Conservation (phyloP, 306 rosid genomes). For the Prunus kanzakura region DNA sequence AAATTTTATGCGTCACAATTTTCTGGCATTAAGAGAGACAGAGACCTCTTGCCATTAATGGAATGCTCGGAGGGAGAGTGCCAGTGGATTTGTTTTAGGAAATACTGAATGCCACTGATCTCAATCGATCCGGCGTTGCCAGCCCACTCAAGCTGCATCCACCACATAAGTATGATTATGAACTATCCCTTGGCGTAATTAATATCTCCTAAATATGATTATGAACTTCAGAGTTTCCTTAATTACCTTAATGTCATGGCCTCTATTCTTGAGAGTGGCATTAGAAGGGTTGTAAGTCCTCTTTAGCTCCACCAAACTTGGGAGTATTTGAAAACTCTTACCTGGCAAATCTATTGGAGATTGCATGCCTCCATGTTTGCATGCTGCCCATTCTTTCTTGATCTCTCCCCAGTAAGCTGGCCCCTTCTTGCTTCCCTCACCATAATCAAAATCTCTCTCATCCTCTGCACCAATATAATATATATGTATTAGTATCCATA, state of each 20-base stretch:
- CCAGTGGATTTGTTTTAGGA: slow-evolving; percentile 61
- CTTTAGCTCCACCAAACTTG: slow-evolving; percentile 32
- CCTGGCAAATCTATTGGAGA: slow-evolving; percentile 66
- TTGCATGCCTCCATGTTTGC: slow-evolving; percentile 56
- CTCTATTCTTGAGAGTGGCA: slow-evolving; percentile 58
- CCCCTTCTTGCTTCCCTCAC: slow-evolving; percentile 22
- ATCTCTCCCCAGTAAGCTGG: slow-evolving; percentile 33
- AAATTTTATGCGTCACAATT: neutral
- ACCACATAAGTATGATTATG: too few relatives aligned
- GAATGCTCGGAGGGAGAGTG: slow-evolving; percentile 80
- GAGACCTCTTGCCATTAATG: slow-evolving; percentile 54
- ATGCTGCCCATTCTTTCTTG: slow-evolving; percentile 54
- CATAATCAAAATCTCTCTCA: slow-evolving; percentile 26
- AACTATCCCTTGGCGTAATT: too few relatives aligned
- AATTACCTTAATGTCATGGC: slow-evolving; percentile 64
- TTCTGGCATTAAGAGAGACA: neutral
- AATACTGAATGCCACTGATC: slow-evolving; percentile 43
- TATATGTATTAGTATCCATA: too few relatives aligned
- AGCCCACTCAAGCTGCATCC: slow-evolving; percentile 46
- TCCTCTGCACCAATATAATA: slow-evolving; percentile 19
- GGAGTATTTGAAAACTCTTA: slow-evolving; percentile 31
- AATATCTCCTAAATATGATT: too few relatives aligned
- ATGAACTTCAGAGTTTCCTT: neutral
- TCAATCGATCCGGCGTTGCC: slow-evolving; percentile 48
- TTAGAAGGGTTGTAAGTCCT: slow-evolving; percentile 39